These are phyloP conservation scores for Xylaria sp. DNA, from an alignment of 2,329 filamentous ascomycete genomes.

Conservation along the genomic window DNA sequence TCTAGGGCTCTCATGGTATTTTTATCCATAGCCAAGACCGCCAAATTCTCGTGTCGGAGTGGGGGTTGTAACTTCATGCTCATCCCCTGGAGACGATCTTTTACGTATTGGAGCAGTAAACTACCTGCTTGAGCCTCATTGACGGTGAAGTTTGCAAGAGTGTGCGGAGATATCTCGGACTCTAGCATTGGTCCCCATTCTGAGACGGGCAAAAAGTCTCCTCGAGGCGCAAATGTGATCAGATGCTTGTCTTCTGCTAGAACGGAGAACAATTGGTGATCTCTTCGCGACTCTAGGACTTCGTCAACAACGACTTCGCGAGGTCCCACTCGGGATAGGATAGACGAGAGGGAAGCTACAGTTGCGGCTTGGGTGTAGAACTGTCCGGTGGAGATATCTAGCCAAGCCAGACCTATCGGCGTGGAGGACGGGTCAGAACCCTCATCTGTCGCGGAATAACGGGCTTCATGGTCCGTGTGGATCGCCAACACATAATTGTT, in stretches of 20 bases:
- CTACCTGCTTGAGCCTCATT: slow-evolving; percentile 82
- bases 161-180: slow-evolving; percentile 68
- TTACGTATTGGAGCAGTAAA: slow-evolving; percentile 85
- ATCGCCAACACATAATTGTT: slow-evolving; percentile 94
- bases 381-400: slow-evolving; percentile 93
- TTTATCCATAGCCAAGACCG: slow-evolving; percentile 91
- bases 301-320: slow-evolving; percentile 85
- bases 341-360: slow-evolving; percentile 77
- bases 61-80: slow-evolving; percentile 88
- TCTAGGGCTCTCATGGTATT: slow-evolving; percentile 91
- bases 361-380: slow-evolving; percentile 87
- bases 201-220: slow-evolving; percentile 60
- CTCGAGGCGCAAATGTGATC: slow-evolving; percentile 74
- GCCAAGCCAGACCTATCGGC: slow-evolving; percentile 81
- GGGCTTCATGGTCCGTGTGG: slow-evolving; percentile 59
- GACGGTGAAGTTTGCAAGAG: slow-evolving; percentile 67
- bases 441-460: slow-evolving; percentile 39
- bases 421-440: slow-evolving; percentile 35
- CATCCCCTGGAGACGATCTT: slow-evolving; percentile 78
- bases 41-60: slow-evolving; percentile 75
- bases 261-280: slow-evolving; percentile 72
- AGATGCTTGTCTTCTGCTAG: slow-evolving; percentile 80
- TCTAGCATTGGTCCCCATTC: slow-evolving; percentile 85
- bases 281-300: slow-evolving; percentile 65
- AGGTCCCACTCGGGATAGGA: slow-evolving; percentile 83